Conservation (phyloP, 192 early-diverging fungal species). For the Coemansia sp. region DNA sequence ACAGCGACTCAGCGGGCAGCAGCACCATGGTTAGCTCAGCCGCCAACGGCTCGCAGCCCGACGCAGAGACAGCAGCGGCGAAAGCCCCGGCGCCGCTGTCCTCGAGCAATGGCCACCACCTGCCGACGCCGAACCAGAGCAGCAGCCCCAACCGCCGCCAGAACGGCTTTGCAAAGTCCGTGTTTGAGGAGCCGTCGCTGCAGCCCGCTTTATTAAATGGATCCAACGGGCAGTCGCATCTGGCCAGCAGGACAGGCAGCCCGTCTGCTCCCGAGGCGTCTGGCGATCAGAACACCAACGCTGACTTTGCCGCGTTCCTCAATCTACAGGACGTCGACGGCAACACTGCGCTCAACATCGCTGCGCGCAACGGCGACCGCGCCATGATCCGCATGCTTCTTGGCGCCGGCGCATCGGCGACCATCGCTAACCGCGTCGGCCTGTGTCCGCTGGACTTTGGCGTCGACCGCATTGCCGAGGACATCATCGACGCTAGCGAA, state of each 20-base stretch:
- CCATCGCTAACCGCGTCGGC: constrained; percentile 72
- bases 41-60: not conserved
- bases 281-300: constrained; percentile 19
- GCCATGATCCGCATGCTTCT: constrained; percentile 65
- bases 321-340: constrained; percentile 80
- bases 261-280: not conserved
- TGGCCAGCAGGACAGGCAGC: not conserved
- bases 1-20: constrained; percentile 7
- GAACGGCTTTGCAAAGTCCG: not conserved
- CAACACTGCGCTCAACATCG: constrained; percentile 88
- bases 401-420: constrained; percentile 74
- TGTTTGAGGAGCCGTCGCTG: not conserved
- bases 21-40: not conserved
- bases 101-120: not conserved
- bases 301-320: constrained; percentile 76
- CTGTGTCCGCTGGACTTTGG: constrained; percentile 74
- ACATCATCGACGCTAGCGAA: constrained; percentile 6
- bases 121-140: constrained; percentile 40
- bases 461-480: constrained; percentile 35
- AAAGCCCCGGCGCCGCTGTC: not conserved
- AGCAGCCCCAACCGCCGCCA: constrained; percentile 21
- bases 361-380: constrained; percentile 71
- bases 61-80: not conserved
- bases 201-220: not conserved
- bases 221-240: not conserved